Conservation (phyloP, 768 basidiomycete species). For the Phaffia australis region DNA sequence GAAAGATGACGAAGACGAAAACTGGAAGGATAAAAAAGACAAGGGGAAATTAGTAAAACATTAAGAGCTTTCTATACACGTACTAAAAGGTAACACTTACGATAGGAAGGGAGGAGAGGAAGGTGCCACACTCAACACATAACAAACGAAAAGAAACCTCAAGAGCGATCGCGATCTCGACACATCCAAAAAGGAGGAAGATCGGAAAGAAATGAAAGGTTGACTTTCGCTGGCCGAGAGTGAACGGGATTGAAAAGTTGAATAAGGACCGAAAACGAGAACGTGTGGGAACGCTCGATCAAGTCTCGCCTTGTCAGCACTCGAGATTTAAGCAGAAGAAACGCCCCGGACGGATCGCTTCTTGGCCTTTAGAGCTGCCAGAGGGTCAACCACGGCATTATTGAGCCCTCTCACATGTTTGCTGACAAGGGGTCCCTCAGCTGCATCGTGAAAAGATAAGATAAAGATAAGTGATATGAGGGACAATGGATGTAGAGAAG, state of each 20-base stretch:
- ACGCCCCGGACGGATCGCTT: constrained; percentile 14
- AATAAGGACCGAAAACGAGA: background rate
- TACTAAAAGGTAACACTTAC: too few species aligned
- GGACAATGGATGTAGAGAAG: background rate
- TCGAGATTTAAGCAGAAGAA: background rate
- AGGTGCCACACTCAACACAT: background rate
- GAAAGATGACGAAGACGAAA: background rate
- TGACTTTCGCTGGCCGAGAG: background rate
- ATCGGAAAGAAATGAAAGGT: background rate
- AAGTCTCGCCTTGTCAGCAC: background rate
- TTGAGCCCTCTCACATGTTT: background rate
- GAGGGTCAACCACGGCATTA: background rate
- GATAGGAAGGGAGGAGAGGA: background rate
- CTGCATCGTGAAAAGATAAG: background rate
- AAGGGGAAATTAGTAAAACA: background rate
- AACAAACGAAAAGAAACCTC: constrained; percentile 2
- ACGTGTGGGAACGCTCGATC: constrained; percentile 2
- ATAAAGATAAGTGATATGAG: background rate
- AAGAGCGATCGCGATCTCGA: background rate
- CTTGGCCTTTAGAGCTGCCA: constrained; percentile 10
- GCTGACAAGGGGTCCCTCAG: background rate
- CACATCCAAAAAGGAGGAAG: background rate
- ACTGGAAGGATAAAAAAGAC: background rate
- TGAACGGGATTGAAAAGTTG: background rate
- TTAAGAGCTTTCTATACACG: background rate